These are phyloP conservation scores for Kwoniella pini DNA, from an alignment of 768 basidiomycete genomes.

Conservation along the genomic window DNA sequence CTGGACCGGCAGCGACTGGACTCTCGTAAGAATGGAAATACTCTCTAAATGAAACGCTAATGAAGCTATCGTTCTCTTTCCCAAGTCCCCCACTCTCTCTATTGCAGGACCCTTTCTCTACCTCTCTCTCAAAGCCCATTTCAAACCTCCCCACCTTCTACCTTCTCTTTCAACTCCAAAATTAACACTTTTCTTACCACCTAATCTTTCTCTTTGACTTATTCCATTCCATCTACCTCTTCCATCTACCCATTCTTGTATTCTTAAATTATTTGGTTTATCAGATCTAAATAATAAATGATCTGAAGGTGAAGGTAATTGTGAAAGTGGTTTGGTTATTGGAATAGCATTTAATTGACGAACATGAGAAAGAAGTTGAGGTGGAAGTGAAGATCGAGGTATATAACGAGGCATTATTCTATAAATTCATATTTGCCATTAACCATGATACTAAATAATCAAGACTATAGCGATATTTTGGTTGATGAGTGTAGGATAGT, in stretches of 20 bases:
- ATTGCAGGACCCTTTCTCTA: too few relatives aligned
- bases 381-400: constrained; percentile 12
- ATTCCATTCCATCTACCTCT: constrained; percentile 31
- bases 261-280: constrained; percentile 35
- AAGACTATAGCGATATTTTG: too few relatives aligned
- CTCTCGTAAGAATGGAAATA: not conserved
- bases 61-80: too few relatives aligned
- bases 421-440: too few relatives aligned
- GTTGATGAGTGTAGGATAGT: too few relatives aligned
- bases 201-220: constrained; percentile 19
- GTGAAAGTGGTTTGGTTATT: constrained; percentile 15
- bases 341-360: constrained; percentile 17
- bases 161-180: constrained; percentile 20
- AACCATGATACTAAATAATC: too few relatives aligned
- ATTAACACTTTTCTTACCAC: constrained; percentile 20
- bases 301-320: constrained; percentile 22
- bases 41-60: too few relatives aligned
- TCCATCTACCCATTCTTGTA: constrained; percentile 36
- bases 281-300: constrained; percentile 9
- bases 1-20: too few relatives aligned
- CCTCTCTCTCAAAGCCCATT: constrained; percentile 37
- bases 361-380: constrained; percentile 14
- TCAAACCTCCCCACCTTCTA: constrained; percentile 36
- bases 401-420: constrained; percentile 27
- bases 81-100: too few relatives aligned